Conservation (phyloP, 306 rosid genomes). For the Quercus dentata region DNA sequence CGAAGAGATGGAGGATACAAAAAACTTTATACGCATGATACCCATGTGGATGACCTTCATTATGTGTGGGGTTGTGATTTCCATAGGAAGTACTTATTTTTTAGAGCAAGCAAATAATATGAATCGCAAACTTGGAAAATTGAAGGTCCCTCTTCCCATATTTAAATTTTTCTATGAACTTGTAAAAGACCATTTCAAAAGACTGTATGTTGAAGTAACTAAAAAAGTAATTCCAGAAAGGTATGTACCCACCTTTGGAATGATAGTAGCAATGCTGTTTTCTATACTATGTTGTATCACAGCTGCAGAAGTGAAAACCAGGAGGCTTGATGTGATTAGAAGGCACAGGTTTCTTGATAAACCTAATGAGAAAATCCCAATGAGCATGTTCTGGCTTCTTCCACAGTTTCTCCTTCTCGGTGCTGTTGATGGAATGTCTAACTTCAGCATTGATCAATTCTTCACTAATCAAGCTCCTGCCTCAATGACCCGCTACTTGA, state of each 20-base stretch:
- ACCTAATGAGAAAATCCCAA: conserved; percentile 13
- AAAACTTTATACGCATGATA: too few species aligned
- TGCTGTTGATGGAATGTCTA: background rate
- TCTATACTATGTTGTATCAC: conserved; percentile 27
- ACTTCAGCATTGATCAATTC: background rate
- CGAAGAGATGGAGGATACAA: too few species aligned
- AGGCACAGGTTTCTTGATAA: conserved; percentile 17
- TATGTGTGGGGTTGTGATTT: too few species aligned
- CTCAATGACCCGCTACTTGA: background rate
- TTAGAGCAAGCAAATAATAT: too few species aligned
- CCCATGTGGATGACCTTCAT: too few species aligned
- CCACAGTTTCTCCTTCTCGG: conserved; percentile 31
- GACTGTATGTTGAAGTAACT: background rate
- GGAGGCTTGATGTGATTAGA: conserved; percentile 18
- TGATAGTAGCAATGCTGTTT: conserved; percentile 6
- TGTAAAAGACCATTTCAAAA: background rate
- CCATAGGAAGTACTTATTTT: too few species aligned
- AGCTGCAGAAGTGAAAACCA: conserved; percentile 29
- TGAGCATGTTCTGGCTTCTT: conserved; percentile 36
- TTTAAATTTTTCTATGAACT: too few species aligned
- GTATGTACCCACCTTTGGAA: background rate
- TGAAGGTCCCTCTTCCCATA: too few species aligned
- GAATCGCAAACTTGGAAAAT: too few species aligned
- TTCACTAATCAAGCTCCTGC: background rate
- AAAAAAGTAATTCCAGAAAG: background rate